Percentiles rank a stretch among this genome's conserved stretches.
phyloP scores from a whole-genome alignment of 257 asterid genomes.

The Nicotiana obtusifolia region DNA sequence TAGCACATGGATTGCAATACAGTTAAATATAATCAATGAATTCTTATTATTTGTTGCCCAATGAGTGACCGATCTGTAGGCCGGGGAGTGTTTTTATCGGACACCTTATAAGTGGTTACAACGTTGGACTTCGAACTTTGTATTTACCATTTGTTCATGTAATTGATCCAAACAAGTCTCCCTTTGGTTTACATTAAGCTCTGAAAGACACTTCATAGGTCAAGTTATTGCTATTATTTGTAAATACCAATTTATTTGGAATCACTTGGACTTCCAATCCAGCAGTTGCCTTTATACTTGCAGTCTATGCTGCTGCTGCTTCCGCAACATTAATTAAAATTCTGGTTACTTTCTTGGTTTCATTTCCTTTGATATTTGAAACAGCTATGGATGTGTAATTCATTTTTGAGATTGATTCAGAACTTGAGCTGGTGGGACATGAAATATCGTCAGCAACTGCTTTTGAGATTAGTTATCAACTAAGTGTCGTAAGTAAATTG shows the following conservation, averaged over 20 bases:
- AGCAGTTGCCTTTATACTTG: slow-evolving; percentile 28
- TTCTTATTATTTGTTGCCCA: not conserved
- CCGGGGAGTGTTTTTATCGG: not conserved
- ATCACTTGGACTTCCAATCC: slow-evolving; percentile 44
- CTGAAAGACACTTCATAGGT: slow-evolving; percentile 56
- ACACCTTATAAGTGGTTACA: slow-evolving; percentile 21
- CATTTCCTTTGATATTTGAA: slow-evolving; percentile 25
- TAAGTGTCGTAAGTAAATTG: too few species aligned
- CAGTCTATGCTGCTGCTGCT: slow-evolving; percentile 47
- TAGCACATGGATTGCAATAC: not conserved
- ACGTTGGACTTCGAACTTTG: slow-evolving; percentile 63
- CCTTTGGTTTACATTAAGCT: slow-evolving; percentile 11
- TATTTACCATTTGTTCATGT: slow-evolving; percentile 62
- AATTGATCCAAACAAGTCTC: slow-evolving; percentile 57
- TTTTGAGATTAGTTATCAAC: slow-evolving; percentile 28
- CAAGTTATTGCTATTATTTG: slow-evolving; percentile 35
- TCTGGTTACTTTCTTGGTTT: slow-evolving; percentile 40
- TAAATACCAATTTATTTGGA: slow-evolving; percentile 54
- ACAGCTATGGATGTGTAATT: slow-evolving; percentile 82
- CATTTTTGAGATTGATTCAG: slow-evolving; percentile 59
- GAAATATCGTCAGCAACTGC: slow-evolving; percentile 47
- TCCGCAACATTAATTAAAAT: slow-evolving; percentile 62
- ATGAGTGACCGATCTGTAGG: not conserved
- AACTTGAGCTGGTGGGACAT: slow-evolving; percentile 35
- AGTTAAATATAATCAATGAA: not conserved